Base-by-base conservation (phyloP, 2,329 filamentous ascomycete species). In the Fusarium euwallaceae region DNA sequence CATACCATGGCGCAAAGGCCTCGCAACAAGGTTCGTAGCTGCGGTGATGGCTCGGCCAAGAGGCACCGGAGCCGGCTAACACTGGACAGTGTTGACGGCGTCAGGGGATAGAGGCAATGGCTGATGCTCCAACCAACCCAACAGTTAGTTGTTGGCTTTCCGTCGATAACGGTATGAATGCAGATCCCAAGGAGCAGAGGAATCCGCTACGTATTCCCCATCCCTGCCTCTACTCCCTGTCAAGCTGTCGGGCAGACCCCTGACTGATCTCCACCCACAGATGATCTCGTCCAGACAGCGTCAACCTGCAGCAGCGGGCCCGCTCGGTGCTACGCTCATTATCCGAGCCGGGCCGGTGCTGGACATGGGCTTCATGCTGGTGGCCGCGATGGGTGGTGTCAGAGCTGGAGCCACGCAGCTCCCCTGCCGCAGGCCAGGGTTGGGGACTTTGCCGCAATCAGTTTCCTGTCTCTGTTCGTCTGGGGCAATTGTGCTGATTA, bases 321-420 rank as follows among this genome's bases (percentile, higher is more conserved):
- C 62, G 75, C 71, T 78, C 74, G 72, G 76, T 74, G 67, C 75
- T 77, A 74, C 77, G 76, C 74, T 68, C 62, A 70, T 78, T 69
- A 39, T 78, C 77, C 77, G 77, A 78, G 74, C 77, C 77, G 75
- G 77, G 69, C 77, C 77, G 77, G 77, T 78, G 66, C 63, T 71
- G 66, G 60, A 59, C 48, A 43, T 56, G 56, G 39, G 56, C 39
- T 45, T 39, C 24, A 27, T 53, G 45, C 37, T 73, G 65, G 61
- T 71, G 63, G 60, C 72, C 63, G 67, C 61, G 66, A 73, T 61
- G 45, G 48, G 69, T 70, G 55, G 67, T 74, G 61, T 69, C 62
- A 68, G 71, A 69, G 63, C 39, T 65, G 67, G 71, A 63, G 71
- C 71, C 72, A 77, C 65, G 66, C 64, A 64, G 27, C 60, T 65